These are phyloP conservation scores for Colletotrichum magnum DNA, from an alignment of 2,329 filamentous ascomycete genomes.

Conservation along the genomic window DNA sequence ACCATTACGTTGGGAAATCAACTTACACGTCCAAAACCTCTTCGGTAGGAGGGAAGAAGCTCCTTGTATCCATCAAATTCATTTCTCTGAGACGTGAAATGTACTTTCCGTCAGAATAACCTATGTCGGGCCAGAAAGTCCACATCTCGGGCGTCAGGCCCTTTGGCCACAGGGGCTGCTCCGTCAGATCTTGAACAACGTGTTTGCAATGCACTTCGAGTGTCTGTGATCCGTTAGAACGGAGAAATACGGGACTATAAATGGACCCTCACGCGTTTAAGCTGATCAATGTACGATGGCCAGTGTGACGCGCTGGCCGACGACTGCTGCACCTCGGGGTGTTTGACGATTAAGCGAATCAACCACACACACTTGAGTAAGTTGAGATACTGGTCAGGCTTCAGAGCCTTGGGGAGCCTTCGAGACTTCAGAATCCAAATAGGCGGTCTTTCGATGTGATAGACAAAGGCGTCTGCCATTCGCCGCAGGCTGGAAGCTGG, in stretches of 20 bases:
- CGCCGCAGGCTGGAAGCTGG: slow-evolving; percentile 39
- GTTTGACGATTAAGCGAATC: slow-evolving; percentile 40
- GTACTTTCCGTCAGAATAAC: slow-evolving; percentile 42
- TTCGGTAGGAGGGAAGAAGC: slow-evolving; percentile 46
- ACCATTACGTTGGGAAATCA: too few relatives aligned
- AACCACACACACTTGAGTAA: slow-evolving; percentile 53
- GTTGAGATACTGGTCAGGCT: slow-evolving; percentile 47
- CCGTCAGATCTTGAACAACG: slow-evolving; percentile 46
- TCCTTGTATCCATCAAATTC: slow-evolving; percentile 45
- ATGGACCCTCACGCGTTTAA: slow-evolving; percentile 48
- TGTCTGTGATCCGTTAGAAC: slow-evolving; percentile 43
- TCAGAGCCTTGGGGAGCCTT: slow-evolving; percentile 43
- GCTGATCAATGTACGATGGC: slow-evolving; percentile 50
- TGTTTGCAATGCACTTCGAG: slow-evolving; percentile 46
- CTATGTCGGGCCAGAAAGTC: slow-evolving; percentile 45
- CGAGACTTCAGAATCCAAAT: slow-evolving; percentile 38
- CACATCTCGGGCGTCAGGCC: slow-evolving; percentile 44
- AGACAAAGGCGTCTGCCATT: slow-evolving; percentile 51
- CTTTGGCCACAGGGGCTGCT: slow-evolving; percentile 36
- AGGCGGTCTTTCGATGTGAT: slow-evolving; percentile 47
- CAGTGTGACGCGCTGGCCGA: slow-evolving; percentile 48
- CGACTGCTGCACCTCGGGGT: slow-evolving; percentile 33
- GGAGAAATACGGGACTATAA: too few relatives aligned
- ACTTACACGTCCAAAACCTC: slow-evolving; percentile 45
- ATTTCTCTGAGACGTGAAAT: slow-evolving; percentile 47